Base-by-base conservation (phyloP, 306 rosid genomes). In the Cyamopsis tetragonoloba region DNA sequence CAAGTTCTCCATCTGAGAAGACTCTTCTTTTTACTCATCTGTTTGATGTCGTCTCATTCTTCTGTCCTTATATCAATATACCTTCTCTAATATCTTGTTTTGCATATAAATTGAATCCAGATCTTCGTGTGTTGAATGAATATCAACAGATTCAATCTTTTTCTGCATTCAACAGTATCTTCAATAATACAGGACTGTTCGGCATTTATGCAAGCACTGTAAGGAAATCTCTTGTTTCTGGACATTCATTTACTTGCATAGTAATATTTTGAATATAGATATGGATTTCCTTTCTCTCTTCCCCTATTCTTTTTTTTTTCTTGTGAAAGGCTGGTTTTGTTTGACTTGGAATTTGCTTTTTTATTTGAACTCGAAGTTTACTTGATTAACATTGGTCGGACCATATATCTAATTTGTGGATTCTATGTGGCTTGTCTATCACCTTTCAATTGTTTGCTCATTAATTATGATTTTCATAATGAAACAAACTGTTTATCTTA, bases 111-210 rank as follows among this genome's bases (percentile, higher is more conserved):
- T 35, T 75, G 71, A 59, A 59, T n/a, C 62, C 80, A 91, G 96
- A 87, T 79, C 96, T 89, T 67, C 91, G 89, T 0, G 95, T 91
- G 61, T 82, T 89, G 88, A 91, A 89, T 61, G 81, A 83, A 72
- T 67, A 87, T 77, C 96, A 82, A 34, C 84, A 87, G 80, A 87
- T 91, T 67, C 92, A 89, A 76, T 85, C 88, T 32, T 88, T 89
- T 65, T 87, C 96, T 63, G 98, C 98, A 55, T 91, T 91, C 86
- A 91, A 87, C 87, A 91, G 95, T 75, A 85, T 91, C 85, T 89
- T 88, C 85, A 91, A 91, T 58, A 79, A 85, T 56, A 85, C 98
- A 43, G 95, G 98, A 70, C 49, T 91, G 43, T 91, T 91, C 67
- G 98, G 96, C 61, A 87, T 91, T 75, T 89, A 80, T 44, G 91